Conservation (phyloP, 1,139 yeast genomes). For the Sugiyamaella castrensis region DNA sequence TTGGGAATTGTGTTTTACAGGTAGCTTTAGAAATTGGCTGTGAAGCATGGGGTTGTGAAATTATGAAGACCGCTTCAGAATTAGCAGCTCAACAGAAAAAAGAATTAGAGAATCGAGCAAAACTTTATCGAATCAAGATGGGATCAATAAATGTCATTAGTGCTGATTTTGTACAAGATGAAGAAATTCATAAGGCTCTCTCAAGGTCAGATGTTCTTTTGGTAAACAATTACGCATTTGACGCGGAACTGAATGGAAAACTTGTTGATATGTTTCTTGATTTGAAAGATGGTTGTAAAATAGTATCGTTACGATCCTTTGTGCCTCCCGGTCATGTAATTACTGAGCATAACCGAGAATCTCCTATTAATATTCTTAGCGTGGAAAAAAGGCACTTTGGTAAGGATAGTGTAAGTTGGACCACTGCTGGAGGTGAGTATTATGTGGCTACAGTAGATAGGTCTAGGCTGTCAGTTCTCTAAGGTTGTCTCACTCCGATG, state of each 20-base stretch:
- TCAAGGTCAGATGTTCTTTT: slow-evolving; percentile 67
- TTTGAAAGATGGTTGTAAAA: slow-evolving; percentile 69
- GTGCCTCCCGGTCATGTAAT: slow-evolving; percentile 54
- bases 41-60: slow-evolving; percentile 82
- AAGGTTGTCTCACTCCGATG: no score
- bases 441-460: slow-evolving; percentile 69
- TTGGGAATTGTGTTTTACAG: slow-evolving; percentile 86
- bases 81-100: slow-evolving; percentile 59
- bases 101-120: slow-evolving; percentile 58
- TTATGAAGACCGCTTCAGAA: slow-evolving; percentile 77
- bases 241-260: slow-evolving; percentile 62
- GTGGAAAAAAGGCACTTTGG: slow-evolving; percentile 67
- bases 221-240: slow-evolving; percentile 81
- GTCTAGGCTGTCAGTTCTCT: no score
- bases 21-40: slow-evolving; percentile 88
- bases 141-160: slow-evolving; percentile 59
- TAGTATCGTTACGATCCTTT: slow-evolving; percentile 74
- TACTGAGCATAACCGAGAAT: slow-evolving; percentile 51
- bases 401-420: slow-evolving; percentile 83
- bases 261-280: slow-evolving; percentile 65
- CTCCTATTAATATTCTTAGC: slow-evolving; percentile 56
- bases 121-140: slow-evolving; percentile 57
- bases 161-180: slow-evolving; percentile 66
- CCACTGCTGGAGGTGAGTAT: slow-evolving; percentile 78
- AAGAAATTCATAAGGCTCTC: slow-evolving; percentile 51